A percentile compares a stretch with the other conserved stretches of the same genome.
phyloP scores from a whole-genome alignment of 2,329 filamentous ascomycete species.

The Aspergillus quadrilineatus region DNA sequence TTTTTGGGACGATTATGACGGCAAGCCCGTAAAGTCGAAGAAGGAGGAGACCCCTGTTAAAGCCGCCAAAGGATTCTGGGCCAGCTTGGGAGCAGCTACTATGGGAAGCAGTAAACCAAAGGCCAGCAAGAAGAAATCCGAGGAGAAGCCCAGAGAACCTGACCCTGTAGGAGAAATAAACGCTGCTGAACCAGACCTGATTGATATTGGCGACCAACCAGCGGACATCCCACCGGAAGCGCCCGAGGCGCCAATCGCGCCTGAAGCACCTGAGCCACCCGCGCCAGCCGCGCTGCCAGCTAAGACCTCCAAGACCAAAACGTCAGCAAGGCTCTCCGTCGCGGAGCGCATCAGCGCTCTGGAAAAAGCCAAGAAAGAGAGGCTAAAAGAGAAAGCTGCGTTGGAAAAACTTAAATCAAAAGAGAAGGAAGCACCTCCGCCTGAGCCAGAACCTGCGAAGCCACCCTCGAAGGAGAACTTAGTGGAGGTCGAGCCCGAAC shows the following conservation, averaged over 20 bases:
- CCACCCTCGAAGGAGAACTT: slow-evolving; percentile 19
- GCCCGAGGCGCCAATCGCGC: slow-evolving; percentile 31
- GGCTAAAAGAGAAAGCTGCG: slow-evolving; percentile 35
- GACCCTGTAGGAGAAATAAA: slow-evolving; percentile 26
- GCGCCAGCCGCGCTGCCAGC: slow-evolving; percentile 43
- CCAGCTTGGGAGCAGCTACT: slow-evolving; percentile 40
- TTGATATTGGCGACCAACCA: slow-evolving; percentile 37
- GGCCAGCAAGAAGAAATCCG: slow-evolving; percentile 47
- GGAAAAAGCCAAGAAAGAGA: slow-evolving; percentile 42
- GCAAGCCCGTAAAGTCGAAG: slow-evolving; percentile 36
- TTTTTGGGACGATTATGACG: slow-evolving; percentile 39
- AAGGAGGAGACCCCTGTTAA: slow-evolving; percentile 27
- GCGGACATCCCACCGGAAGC: slow-evolving; percentile 17
- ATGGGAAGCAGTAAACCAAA: slow-evolving; percentile 36
- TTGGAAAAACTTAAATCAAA: slow-evolving; percentile 24
- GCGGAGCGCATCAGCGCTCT: slow-evolving; percentile 55
- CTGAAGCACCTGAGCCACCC: slow-evolving; percentile 38
- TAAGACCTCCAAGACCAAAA: slow-evolving; percentile 43
- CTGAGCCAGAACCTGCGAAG: slow-evolving; percentile 14
- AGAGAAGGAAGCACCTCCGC: slow-evolving; percentile 19
- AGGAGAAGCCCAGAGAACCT: slow-evolving; percentile 48
- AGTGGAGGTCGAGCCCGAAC: slow-evolving; percentile 20
- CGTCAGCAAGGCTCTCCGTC: slow-evolving; percentile 46
- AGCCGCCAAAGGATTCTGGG: slow-evolving; percentile 46
- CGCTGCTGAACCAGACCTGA: slow-evolving; percentile 24